phyloP scores from a whole-genome alignment of 371 early-diverging fungal genomes.

The Chytridium lagenaria region DNA sequence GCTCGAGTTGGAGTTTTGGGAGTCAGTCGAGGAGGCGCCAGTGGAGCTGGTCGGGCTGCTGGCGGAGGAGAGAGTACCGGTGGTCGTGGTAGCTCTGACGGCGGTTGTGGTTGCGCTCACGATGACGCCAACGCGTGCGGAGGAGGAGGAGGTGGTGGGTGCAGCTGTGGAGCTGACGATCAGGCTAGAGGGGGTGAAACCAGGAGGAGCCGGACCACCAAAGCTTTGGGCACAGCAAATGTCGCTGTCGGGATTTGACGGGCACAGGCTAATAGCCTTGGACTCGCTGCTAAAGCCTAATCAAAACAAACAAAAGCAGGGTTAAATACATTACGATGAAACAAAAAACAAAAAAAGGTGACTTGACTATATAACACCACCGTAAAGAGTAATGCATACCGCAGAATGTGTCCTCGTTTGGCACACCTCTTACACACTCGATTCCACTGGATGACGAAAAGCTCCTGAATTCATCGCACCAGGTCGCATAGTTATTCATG shows the following conservation, averaged over 20 bases:
- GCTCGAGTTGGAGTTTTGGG: background rate
- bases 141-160: background rate
- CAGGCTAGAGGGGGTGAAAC: background rate
- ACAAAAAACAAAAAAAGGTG: background rate
- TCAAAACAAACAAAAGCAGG: background rate
- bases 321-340: background rate
- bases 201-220: background rate
- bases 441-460: background rate
- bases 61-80: background rate
- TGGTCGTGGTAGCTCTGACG: background rate
- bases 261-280: background rate
- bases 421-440: background rate
- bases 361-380: too few species aligned
- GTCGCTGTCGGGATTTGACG: background rate
- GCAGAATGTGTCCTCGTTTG: background rate
- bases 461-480: background rate
- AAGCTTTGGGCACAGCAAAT: background rate
- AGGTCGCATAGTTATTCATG: background rate
- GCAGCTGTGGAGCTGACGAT: background rate
- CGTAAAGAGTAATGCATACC: background rate
- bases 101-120: background rate
- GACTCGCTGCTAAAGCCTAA: background rate
- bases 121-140: background rate
- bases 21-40: background rate
- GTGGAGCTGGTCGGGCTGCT: background rate